phyloP scores from a whole-genome alignment of 2,329 filamentous ascomycete species.

The Simplicillium sp. region DNA sequence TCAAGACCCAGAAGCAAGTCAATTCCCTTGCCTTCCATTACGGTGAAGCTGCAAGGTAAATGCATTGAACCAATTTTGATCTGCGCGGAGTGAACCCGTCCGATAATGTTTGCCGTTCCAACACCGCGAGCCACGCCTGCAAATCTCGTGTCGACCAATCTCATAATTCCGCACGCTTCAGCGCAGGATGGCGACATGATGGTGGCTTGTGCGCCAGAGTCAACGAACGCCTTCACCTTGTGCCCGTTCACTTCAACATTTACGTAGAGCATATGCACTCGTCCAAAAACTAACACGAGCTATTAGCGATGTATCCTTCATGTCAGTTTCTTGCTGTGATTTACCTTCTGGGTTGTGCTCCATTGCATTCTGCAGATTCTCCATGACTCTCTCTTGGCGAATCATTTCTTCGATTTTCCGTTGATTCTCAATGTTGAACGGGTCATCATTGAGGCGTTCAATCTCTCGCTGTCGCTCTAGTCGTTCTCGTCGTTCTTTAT shows the following conservation, averaged over 20 bases:
- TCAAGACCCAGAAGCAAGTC: constrained; percentile 88
- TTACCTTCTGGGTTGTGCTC: constrained; percentile 94
- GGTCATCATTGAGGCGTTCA: constrained; percentile 79
- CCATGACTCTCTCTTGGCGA: constrained; percentile 83
- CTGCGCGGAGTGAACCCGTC: constrained; percentile 88
- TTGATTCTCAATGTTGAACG: constrained; percentile 89
- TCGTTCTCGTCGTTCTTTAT: constrained; percentile 63
- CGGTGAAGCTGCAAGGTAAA: constrained; percentile 90
- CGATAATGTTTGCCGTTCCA: constrained; percentile 87
- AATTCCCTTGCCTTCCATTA: constrained; percentile 98
- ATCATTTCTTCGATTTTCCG: constrained; percentile 94
- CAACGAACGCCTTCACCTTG: constrained; percentile 90
- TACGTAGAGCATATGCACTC: constrained; percentile 93
- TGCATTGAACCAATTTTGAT: constrained; percentile 86
- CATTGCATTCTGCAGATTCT: constrained; percentile 93
- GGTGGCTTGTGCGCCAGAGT: constrained; percentile 93
- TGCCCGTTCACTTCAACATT: constrained; percentile 90
- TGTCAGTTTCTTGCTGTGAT: constrained; percentile 14
- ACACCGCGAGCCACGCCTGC: constrained; percentile 88
- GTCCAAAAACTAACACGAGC: constrained; percentile 64
- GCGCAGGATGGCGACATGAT: constrained; percentile 97
- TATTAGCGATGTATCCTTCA: constrained; percentile 7
- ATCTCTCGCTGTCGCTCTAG: constrained; percentile 75
- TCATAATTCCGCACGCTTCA: constrained; percentile 89
- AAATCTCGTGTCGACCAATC: constrained; percentile 85